Evolutionary conservation across 1,284 basidiomycete species (phyloP), one percentile per base, ranked within the genome.

Genomic region (Ceratobasidium sp.): DNA sequence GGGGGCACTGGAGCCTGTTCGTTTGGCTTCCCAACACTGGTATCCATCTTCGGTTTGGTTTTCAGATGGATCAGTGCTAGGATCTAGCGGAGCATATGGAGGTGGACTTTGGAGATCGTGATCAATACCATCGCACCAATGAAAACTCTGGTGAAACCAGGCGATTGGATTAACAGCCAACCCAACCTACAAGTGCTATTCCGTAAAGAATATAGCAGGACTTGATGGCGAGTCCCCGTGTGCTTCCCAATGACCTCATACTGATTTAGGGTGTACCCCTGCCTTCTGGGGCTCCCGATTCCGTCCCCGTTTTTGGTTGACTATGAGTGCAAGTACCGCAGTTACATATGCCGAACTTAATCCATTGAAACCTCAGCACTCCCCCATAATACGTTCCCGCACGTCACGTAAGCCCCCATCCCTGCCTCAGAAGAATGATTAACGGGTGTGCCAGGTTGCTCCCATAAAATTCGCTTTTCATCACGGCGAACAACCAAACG

Each of bases 101-200:
- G 43, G 62, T 64, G n/a, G n/a, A n/a, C 11, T 43, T 27, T 43
- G 90, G 90, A 19, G 27, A 54, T 66, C 46, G 51, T 16, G 48
- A 53, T 53, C 9, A 43, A 51, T 27, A 16, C 22, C 48, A n/a
- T 49, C n/a, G 46, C 24, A 22, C 27, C 13, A 11, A 48, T 41
- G 43, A 31, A 48, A 37, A 24, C 13, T 49, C 43, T 64, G 24
- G n/a, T 19, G 11, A 13, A 64, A 48, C 89, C 88, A 79, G 92
- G 92, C 5, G 92, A 92, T 16, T 94, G 91, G 89, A 92, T 92
- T 77, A 92, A 93, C 79, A 91, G 73, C 85, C 83, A 94, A 93
- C 80, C 92, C 92, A 14, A 92, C 91, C 0, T 82, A 92, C 77
- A 93, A 94, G 80, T 94, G 87, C 81, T 93, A 86, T 81, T 92